A percentile compares a stretch with the other conserved stretches of the same genome.
Conservation (phyloP, 768 basidiomycete species). For the Lentinula sp. region DNA sequence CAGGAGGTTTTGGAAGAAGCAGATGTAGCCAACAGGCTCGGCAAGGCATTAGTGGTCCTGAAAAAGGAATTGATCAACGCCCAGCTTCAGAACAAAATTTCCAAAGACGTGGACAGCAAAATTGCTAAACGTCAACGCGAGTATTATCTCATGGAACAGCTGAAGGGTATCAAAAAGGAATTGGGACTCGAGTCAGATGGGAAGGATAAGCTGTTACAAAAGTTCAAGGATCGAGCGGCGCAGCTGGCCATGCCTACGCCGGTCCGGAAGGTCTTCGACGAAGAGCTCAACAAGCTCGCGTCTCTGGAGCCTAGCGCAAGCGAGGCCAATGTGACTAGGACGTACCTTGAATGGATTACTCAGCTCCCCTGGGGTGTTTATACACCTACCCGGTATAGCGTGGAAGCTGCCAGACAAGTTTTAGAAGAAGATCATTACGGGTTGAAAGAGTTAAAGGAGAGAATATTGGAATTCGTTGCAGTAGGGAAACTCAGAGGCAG, state of each 20-base stretch:
- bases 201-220: conserved; percentile 90
- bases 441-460: conserved; percentile 84
- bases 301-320: conserved; percentile 87
- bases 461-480: conserved; percentile 93
- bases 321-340: conserved; percentile 91
- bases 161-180: conserved; percentile 95
- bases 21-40: conserved; percentile 80
- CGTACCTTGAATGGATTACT: conserved; percentile 91
- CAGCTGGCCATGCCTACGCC: conserved; percentile 82
- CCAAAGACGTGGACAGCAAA: conserved; percentile 89
- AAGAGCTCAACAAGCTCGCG: conserved; percentile 87
- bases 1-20: conserved; percentile 91
- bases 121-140: conserved; percentile 93
- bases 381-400: conserved; percentile 88
- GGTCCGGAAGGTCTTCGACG: conserved; percentile 93
- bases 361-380: conserved; percentile 98
- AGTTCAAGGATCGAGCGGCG: conserved; percentile 83
- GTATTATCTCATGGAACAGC: conserved; percentile 95
- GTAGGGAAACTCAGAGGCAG: conserved; percentile 93
- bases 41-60: conserved; percentile 85
- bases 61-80: conserved; percentile 99
- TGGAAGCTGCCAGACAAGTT: conserved; percentile 72
- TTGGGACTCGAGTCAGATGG: conserved; percentile 93
- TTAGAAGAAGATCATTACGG: conserved; percentile 97
- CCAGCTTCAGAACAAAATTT: conserved; percentile 88